These are phyloP conservation scores for Cladosporium sp. DNA, from an alignment of 2,329 filamentous ascomycete genomes.

Conservation along the genomic window DNA sequence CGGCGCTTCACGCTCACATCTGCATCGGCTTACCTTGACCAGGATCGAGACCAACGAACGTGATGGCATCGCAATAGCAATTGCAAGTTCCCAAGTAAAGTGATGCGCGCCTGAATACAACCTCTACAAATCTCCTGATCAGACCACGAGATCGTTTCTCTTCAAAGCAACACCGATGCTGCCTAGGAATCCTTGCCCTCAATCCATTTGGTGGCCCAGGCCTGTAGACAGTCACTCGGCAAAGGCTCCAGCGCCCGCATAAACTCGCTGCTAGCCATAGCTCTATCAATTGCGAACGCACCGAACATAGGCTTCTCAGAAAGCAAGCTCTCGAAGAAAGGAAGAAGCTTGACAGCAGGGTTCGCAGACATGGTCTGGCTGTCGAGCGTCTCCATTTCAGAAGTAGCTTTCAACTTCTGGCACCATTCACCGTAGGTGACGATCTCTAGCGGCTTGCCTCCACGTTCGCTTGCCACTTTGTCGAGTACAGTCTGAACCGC, in stretches of 20 bases:
- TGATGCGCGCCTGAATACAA: too few relatives aligned
- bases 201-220: not conserved
- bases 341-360: not conserved
- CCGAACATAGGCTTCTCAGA: not conserved
- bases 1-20: too few relatives aligned
- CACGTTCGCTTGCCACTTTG: not conserved
- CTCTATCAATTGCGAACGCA: not conserved
- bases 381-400: not conserved
- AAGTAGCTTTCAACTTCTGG: not conserved
- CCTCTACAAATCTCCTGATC: too few relatives aligned
- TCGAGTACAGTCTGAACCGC: not conserved
- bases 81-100: too few relatives aligned
- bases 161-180: too few relatives aligned
- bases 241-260: not conserved
- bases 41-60: too few relatives aligned
- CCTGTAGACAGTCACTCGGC: not conserved
- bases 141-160: too few relatives aligned
- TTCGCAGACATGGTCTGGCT: not conserved
- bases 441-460: not conserved
- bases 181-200: too few relatives aligned
- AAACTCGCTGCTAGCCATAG: not conserved
- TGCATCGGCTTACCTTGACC: too few relatives aligned
- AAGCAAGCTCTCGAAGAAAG: not conserved
- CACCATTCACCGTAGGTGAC: not conserved
- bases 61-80: too few relatives aligned